These are phyloP conservation scores for Myriosclerotinia curreyana DNA, from an alignment of 2,329 filamentous ascomycete species.

Conservation along the genomic window DNA sequence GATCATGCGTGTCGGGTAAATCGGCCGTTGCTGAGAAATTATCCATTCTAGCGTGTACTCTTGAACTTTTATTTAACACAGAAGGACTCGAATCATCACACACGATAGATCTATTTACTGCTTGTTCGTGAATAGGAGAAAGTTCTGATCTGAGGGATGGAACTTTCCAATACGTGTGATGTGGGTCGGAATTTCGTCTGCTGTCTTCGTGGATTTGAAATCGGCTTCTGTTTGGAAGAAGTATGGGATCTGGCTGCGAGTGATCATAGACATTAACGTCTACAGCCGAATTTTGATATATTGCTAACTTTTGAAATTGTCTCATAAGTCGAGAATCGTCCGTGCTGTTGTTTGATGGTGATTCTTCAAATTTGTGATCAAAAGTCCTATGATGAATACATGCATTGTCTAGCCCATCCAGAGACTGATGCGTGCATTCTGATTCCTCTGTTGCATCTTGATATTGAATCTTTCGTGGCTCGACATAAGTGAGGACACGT, in stretches of 20 bases:
- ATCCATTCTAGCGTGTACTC: background rate
- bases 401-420: too few species aligned
- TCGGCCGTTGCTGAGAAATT: background rate
- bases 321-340: background rate
- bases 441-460: background rate
- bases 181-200: background rate
- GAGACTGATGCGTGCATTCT: too few species aligned
- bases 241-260: background rate
- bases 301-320: accelerated
- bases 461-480: background rate
- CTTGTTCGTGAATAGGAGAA: background rate
- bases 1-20: background rate
- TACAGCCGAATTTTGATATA: background rate
- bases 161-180: background rate
- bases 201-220: background rate
- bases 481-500: background rate
- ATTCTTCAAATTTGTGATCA: background rate
- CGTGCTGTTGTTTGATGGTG: background rate
- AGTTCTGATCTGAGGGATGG: background rate
- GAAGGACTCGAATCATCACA: background rate
- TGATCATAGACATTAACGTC: too few species aligned
- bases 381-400: background rate
- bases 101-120: background rate
- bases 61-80: too few species aligned
- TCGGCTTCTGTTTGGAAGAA: background rate